Base-by-base conservation (phyloP, 768 basidiomycete species). In the Tephrocybe sp. region DNA sequence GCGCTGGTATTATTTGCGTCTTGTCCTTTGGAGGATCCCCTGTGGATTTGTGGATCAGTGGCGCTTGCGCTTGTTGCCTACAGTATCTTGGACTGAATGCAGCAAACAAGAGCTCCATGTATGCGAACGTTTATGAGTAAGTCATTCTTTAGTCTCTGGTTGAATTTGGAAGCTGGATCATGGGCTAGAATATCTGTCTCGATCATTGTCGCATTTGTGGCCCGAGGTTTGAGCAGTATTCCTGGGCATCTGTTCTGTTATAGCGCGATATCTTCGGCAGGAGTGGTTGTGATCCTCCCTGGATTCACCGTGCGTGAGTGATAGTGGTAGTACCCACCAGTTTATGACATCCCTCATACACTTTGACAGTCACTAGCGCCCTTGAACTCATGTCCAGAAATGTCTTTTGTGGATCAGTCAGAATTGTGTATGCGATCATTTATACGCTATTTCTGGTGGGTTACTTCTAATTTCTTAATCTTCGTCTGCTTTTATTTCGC, bases 41-140 rank as follows among this genome's bases (percentile, higher is more conserved):
- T 54, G 69, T 90, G 53, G 94, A 95, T 57, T 90, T 92, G 80
- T 84, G 85, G 78, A 77, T 92, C 53, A 83, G 87, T 49, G 89
- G 88, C 11, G 63, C 73, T 0, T 87, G 83, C 46, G 85, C 85
- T 9, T 79, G 79, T 49, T 64, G 84, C 42, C 71, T 95, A 42
- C 87, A 90, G 59, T 91, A 87, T 64, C 74, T 94, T 36, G 89
- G 91, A 30, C 71, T 93, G 40, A 86, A 84, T 60, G 83, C 89
- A 8, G 92, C 92, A 3, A 80, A 85, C 56, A 92, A 89, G 68
- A 93, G 87, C 58, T 79, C 89, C 1, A 87, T 91, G 70, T 95
- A 93, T 67, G 91, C 92, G n/a, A 95, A 92, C 60, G 91, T 95
- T 49, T 96, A 94, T 61, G 93, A 96, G 93, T 94, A 64, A 66